These are phyloP conservation scores for rapeseed (Brassica napus) DNA, from an alignment of 345 rosid genomes.

Conservation along the genomic window Da-Ae NC_063450.1:40890001-40890500, in stretches of 20 bases:
- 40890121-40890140: not conserved
- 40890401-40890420: no score
- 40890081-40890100: conserved; percentile 15
- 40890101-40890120: conserved; percentile 13
- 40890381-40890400: no score
- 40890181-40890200: conserved; percentile 31
- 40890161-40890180: conserved; percentile 11
- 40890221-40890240: conserved; percentile 36
- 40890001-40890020: conserved; percentile 22
- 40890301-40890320: not conserved
- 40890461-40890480: no score
- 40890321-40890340: not conserved
- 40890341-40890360: not conserved
- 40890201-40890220: conserved; percentile 33
- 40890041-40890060: not conserved
- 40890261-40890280: conserved; percentile 27
- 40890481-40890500: no score
- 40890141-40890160: not conserved
- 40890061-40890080: not conserved
- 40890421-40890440: no score
- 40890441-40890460: no score
- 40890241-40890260: conserved; percentile 39
- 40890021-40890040: not conserved
- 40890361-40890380: no score
- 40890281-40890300: conserved; percentile 16